A percentile compares a stretch with the other conserved stretches of the same genome.
These are phyloP conservation scores for Halenospora varia DNA, from an alignment of 495 filamentous ascomycete species.

Conservation along the genomic window DNA sequence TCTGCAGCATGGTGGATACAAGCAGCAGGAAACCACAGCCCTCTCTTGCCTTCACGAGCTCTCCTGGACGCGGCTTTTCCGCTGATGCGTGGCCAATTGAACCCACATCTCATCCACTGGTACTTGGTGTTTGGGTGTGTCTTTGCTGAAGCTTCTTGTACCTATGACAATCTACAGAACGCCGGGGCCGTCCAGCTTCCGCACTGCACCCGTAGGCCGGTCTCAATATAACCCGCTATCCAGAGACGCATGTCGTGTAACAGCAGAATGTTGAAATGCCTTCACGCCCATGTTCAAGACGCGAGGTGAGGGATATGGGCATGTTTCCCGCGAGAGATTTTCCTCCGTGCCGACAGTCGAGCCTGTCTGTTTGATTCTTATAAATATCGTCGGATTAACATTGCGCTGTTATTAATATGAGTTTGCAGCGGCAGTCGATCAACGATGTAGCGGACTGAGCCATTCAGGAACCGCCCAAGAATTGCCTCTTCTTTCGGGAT, in stretches of 20 bases:
- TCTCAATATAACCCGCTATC: not conserved
- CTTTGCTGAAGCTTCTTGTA: no score
- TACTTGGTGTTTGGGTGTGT: not conserved
- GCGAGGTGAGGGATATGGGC: not conserved
- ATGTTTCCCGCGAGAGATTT: not conserved
- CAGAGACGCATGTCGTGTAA: conserved; percentile 2
- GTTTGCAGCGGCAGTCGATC: conserved; percentile 25
- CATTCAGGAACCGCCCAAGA: conserved; percentile 11
- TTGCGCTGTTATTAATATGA: conserved; percentile 17
- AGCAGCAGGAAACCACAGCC: not conserved
- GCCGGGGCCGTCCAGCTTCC: not conserved
- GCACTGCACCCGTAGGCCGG: not conserved
- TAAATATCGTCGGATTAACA: conserved; percentile 12
- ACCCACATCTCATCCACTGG: not conserved
- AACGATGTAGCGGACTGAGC: conserved; percentile 5
- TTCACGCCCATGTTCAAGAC: not conserved
- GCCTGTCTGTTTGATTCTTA: not conserved
- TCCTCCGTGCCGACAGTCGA: not conserved
- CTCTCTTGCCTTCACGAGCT: not conserved
- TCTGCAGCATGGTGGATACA: not conserved
- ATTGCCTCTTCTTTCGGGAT: conserved; percentile 19
- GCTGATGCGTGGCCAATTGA: conserved; percentile 17
- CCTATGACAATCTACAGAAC: no score
- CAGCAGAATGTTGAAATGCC: not conserved
- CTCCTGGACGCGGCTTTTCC: conserved; percentile 4